Base-by-base conservation (phyloP, 768 basidiomycete species). In the Xanthoconium stramineum region DNA sequence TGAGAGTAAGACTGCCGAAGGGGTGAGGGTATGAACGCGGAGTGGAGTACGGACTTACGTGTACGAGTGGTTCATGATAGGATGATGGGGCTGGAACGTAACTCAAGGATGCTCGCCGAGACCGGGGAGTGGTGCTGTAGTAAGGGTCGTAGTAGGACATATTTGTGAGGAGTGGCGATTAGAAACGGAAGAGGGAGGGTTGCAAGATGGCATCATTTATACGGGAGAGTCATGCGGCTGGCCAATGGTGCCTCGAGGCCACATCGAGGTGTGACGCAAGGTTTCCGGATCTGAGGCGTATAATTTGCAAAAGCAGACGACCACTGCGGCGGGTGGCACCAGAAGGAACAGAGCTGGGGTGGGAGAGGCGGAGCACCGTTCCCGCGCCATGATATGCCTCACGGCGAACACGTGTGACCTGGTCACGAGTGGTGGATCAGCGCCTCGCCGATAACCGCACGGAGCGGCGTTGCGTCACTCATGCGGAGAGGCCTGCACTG, bases 121-220 rank as follows among this genome's bases (percentile, higher is more conserved):
- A 74, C 67, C 68, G 61, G 49, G 70, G 64, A 15, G 67, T 61
- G 15, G 66, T 59, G 39, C 59, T 52, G 61, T 69, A 68, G 65
- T 75, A 73, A 6, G 72, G 63, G 61, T 78, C 76, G 71, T 78
- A 78, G 68, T 79, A 78, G 5, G 76, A 72, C 76, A 78, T 78
- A 33, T 33, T 65, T 63, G 56, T 42, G 54, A 52, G 52, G 56
- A 42, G 44, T 37, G 52, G 49, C 54, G 56, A n/a, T 50, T 45
- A 37, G 49, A 37, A 36, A 54, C 56, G 56, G 29, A 63, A 60
- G 20, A 32, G 36, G 28, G 20, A 33, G 3, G 15, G 32, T 2
- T 8, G 42, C 15, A 20, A 49, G 15, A 40, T 7, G 35, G 37
- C 28, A 32, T 24, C 30, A 38, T 70, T 73, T 71, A 70, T 72